Base-by-base conservation (phyloP, 2,329 filamentous ascomycete species). In the Penicillium sp. region DNA sequence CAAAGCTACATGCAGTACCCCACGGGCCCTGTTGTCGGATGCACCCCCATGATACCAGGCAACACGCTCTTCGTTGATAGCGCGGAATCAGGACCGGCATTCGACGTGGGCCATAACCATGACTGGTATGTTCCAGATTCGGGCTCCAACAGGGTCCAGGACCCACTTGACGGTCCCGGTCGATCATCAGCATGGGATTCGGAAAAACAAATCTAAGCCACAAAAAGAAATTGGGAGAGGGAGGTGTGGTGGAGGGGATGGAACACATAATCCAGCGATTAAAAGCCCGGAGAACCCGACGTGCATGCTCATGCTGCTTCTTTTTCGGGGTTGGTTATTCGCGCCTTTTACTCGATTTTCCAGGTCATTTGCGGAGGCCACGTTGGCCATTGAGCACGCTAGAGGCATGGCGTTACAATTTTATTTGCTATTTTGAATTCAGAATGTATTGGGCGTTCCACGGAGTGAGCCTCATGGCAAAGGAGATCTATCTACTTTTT, bases 61-160 rank as follows among this genome's bases (percentile, higher is more conserved):
- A 29, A 54, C 8, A 53, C 66, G 47, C 47, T 72, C 24, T 74
- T 72, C 50, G 64, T 62, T 46, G 66, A 69, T 45, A 58, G 65
- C 53, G n/a, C 55, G n/a, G 60, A 58, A 14, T 57, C 47, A 37
- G 26, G 50, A 8, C 37, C 31, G n/a, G 48, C 64, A 37, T 61
- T 65, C 34, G 61, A 64, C 32, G 52, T 59, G 32, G 61, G 57
- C 14, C 59, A 60, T 31, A 42, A 55, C 32, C 57, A 60, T 29
- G 47, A 56, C 32, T 66, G 66, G 59, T 59, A 59, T 55, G 57
- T 45, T 8, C 31, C 61, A 31, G 54, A 55, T 31, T 54, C 58
- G 14, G 55, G 56, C 49, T 53, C 58, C 53, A 54, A 56, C 60
- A 44, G 62, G 61, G 39, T 42, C 57, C 31, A 58, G 55, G 55